Base-by-base conservation (phyloP, 176 grass and related monocot genomes). In the Hyparrhenia diplandra region DNA sequence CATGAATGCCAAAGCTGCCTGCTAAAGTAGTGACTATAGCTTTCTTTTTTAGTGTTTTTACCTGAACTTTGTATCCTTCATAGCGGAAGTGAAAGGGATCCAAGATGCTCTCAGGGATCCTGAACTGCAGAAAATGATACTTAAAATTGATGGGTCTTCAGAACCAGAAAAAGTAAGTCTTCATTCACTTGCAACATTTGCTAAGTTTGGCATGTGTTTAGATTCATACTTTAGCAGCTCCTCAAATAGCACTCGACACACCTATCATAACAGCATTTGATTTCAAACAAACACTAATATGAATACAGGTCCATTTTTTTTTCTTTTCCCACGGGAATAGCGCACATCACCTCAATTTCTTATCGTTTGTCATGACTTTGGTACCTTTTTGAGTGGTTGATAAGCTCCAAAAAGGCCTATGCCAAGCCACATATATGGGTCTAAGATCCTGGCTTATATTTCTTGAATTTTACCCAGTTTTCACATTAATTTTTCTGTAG, bases 161-260 rank as follows among this genome's bases (percentile, higher is more conserved):
- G 93, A 92, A 83, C 82, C 89, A 88, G 90, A 95, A 80, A 89
- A 95, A 63, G 93, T 92, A 84, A 73, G 83, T 90, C 24, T 51
- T 12, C 63, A 45, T 45, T 73, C n/a, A 37, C 28, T 59, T 51
- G 21, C 43, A 10, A 49, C 13, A 61, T 49, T 41, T 28, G 35
- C n/a, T 39, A 36, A 57, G 13, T 61, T 20, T 75, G 13, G 41
- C 42, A 17, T 79, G 63, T 80, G 23, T 71, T 64, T 49, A 10
- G 6, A 78, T 46, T 46, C 42, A 27, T 35, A 51, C 55, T 12
- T 23, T 43, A 8, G 23, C 31, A 0, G 31, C 39, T 78, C 40
- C 12, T 47, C 16, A 39, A 74, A 63, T 62, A 35, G 40, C 54
- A 75, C 21, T 7, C 21, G 14, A 37, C 10, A 43, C 85, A 34